phyloP scores from a whole-genome alignment of 495 filamentous ascomycete species.

The Penicillium odoratum region DNA sequence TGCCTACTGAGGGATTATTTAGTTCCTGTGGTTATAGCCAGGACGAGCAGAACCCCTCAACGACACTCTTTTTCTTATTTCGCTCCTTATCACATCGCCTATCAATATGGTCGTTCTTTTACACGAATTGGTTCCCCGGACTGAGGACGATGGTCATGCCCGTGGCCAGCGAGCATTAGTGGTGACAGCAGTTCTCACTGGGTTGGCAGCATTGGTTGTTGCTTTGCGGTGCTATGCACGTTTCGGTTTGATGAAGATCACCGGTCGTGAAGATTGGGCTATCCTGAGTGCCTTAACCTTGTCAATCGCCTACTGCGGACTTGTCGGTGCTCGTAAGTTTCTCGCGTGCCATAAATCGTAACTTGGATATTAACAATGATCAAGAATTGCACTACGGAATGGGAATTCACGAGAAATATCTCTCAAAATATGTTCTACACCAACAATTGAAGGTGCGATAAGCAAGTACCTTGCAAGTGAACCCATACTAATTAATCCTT shows the following conservation, averaged over 20 bases:
- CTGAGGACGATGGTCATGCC: constrained; percentile 18
- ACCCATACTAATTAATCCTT: neutral
- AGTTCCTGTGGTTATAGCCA: neutral
- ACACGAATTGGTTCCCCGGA: constrained; percentile 23
- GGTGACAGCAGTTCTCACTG: constrained; percentile 36
- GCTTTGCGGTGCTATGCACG: constrained; percentile 38
- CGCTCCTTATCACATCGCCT: constrained; percentile 4
- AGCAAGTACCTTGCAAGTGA: neutral
- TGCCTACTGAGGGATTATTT: neutral
- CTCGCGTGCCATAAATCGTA: neutral
- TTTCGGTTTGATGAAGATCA: constrained; percentile 35
- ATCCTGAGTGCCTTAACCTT: constrained; percentile 36
- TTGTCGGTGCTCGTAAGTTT: constrained; percentile 36
- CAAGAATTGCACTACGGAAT: constrained; percentile 37
- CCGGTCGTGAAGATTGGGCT: constrained; percentile 40
- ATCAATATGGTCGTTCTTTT: constrained; percentile 23
- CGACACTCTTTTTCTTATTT: constrained; percentile 18
- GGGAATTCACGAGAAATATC: constrained; percentile 24
- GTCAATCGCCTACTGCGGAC: constrained; percentile 34
- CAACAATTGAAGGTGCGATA: constrained; percentile 35
- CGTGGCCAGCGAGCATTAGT: constrained; percentile 38
- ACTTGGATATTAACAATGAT: constrained; percentile 1
- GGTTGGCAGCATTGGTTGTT: constrained; percentile 28
- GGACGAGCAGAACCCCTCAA: neutral
- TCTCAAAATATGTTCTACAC: constrained; percentile 21